phyloP scores from a whole-genome alignment of 164 flowering plant species.

The Litsea cubeba region DNA sequence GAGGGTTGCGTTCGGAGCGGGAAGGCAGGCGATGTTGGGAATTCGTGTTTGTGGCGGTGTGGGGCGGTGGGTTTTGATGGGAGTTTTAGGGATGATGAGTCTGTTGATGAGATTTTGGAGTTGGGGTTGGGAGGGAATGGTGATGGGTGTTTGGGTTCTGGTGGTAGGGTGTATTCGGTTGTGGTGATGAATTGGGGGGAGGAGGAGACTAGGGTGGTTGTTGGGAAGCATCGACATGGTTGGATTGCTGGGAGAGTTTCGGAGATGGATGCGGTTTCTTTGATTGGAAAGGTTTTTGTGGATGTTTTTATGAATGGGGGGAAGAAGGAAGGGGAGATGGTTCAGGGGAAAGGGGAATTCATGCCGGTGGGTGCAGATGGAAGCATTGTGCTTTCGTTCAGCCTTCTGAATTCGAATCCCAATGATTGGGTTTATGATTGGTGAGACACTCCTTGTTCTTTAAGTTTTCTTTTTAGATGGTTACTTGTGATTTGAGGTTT shows the following conservation, averaged over 20 bases:
- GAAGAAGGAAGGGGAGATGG: conserved; percentile 46
- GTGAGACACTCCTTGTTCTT: conserved; percentile 30
- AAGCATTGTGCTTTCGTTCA: conserved; percentile 76
- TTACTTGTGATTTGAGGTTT: not conserved
- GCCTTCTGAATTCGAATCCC: conserved; percentile 82
- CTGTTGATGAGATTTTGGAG: conserved; percentile 47
- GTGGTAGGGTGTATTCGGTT: conserved; percentile 53
- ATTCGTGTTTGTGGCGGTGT: conserved; percentile 40
- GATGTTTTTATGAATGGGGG: conserved; percentile 80
- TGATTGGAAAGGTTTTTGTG: conserved; percentile 56
- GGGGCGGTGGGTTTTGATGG: conserved; percentile 32
- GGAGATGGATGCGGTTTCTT: conserved; percentile 32
- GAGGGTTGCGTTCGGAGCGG: conserved; percentile 26
- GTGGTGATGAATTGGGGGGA: conserved; percentile 57
- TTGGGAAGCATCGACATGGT: conserved; percentile 85
- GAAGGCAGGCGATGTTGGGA: not conserved
- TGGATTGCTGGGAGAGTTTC: conserved; percentile 62
- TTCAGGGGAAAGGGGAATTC: conserved; percentile 53
- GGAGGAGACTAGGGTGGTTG: conserved; percentile 44
- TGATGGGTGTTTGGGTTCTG: conserved; percentile 15
- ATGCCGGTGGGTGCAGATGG: conserved; percentile 99
- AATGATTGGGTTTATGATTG: conserved; percentile 84
- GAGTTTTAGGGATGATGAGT: conserved; percentile 33
- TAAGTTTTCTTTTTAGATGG: not conserved
- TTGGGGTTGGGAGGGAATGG: conserved; percentile 23